A percentile compares a stretch with the other conserved stretches of the same genome.
phyloP scores from a whole-genome alignment of 2,329 filamentous ascomycete species.

The Penicillium sp. region DNA sequence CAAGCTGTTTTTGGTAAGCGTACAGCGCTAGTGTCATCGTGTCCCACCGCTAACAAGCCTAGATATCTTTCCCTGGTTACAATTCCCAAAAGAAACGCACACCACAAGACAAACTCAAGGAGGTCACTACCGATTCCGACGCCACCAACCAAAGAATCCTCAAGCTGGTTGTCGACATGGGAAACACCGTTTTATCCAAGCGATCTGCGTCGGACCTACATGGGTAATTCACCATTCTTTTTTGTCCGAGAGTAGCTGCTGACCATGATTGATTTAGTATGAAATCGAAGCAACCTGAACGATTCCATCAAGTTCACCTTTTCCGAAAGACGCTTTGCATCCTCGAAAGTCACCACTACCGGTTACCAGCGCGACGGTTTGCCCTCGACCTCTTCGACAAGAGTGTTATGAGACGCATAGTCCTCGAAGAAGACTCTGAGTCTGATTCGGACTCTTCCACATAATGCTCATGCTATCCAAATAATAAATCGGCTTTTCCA shows the following conservation, averaged over 20 bases:
- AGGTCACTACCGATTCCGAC: slow-evolving; percentile 63
- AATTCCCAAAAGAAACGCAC: slow-evolving; percentile 45
- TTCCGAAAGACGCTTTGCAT: slow-evolving; percentile 85
- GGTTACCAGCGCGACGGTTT: slow-evolving; percentile 81
- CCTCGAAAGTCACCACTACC: slow-evolving; percentile 86
- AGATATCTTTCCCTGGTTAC: slow-evolving; percentile 41
- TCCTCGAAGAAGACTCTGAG: slow-evolving; percentile 69
- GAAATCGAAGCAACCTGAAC: slow-evolving; percentile 70
- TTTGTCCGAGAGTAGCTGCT: not conserved
- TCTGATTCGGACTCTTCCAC: slow-evolving; percentile 33
- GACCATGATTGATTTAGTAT: slow-evolving; percentile 55
- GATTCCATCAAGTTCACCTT: slow-evolving; percentile 73
- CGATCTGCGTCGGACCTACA: slow-evolving; percentile 79
- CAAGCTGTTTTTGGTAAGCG: slow-evolving; percentile 73
- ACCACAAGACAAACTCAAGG: slow-evolving; percentile 51
- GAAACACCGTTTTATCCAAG: slow-evolving; percentile 91
- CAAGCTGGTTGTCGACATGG: slow-evolving; percentile 81
- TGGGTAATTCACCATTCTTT: slow-evolving; percentile 36
- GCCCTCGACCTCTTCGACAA: slow-evolving; percentile 95
- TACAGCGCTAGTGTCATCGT: not conserved
- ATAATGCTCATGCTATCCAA: slow-evolving; percentile 6
- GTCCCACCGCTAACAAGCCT: slow-evolving; percentile 23
- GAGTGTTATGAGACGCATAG: slow-evolving; percentile 77
- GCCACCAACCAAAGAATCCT: slow-evolving; percentile 71
- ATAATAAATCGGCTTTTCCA: not conserved